Base-by-base conservation (phyloP, 352 stramenopile genomes). In the Chrysophaeum taylorii region DNA sequence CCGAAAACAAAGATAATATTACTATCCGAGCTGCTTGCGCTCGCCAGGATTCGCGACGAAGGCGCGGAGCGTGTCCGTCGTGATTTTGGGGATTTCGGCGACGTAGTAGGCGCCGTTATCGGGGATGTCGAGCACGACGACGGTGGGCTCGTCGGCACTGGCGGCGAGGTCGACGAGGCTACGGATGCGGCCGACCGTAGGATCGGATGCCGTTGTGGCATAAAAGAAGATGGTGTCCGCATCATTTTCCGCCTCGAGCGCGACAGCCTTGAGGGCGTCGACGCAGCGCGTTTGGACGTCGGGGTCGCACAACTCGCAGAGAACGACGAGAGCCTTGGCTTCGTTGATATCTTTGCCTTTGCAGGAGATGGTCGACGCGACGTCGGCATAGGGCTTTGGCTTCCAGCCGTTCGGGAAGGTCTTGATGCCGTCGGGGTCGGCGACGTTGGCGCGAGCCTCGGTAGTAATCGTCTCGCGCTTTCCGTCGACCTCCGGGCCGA, bases 361-460 rank as follows among this genome's bases (percentile, higher is more conserved):
- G 71, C 88, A 80, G 38, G 84, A 82, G 60, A 88, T 78, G 36
- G 84, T 93, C 75, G 82, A 81, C 74, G 85, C 72, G 0, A 86
- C 37, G 48, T 86, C 79, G 21, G 78, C 77, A 42, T 73, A 82
- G 77, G 69, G 85, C 82, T 75, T 94, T 75, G 70, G 82, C 82
- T 82, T 89, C 82, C 71, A 87, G 33, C 5, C n/a, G 2, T 31
- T 12, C 4, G 81, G 81, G 70, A 84, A 87, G 29, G 48, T 48
- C 29, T 84, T 77, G 1, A 73, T 84, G 63, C 88, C 87, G 39
- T 86, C 81, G 15, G 84, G 85, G 45, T 91, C 78, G 54, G 87
- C 82, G 37, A 94, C 88, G 52, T 88, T 75, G 33, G 68, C 82
- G 60, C 89, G 84, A 57, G 88, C 86, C 62, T 94, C 87, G 39